Conservation (phyloP, 495 filamentous ascomycete genomes). For the Penicillium canariense region DNA sequence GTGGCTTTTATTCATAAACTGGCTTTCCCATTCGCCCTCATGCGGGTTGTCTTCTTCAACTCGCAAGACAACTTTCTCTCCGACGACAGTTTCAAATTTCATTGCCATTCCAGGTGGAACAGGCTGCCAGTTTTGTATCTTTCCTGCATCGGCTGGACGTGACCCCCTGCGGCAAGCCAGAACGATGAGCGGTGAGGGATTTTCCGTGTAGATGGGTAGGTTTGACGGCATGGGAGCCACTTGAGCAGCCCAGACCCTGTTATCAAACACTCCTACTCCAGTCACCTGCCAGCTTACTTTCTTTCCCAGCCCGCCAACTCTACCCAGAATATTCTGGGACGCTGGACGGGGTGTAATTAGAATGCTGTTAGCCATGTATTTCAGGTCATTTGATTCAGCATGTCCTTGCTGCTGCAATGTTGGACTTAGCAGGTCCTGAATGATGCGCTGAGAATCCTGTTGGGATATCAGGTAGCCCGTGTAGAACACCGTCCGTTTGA, state of each 20-base stretch:
- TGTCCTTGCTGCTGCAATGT: slow-evolving; percentile 40
- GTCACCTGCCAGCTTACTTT: slow-evolving; percentile 82
- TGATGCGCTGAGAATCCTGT: slow-evolving; percentile 65
- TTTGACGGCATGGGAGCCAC: slow-evolving; percentile 67
- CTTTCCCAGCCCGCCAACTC: slow-evolving; percentile 79
- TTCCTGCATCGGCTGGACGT: slow-evolving; percentile 74
- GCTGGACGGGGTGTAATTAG: slow-evolving; percentile 78
- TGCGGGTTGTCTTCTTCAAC: slow-evolving; percentile 65
- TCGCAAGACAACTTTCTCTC: slow-evolving; percentile 78
- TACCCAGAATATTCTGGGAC: slow-evolving; percentile 64
- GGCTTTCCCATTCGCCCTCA: slow-evolving; percentile 58
- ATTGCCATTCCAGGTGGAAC: slow-evolving; percentile 64
- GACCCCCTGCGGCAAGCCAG: slow-evolving; percentile 68
- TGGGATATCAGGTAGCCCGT: slow-evolving; percentile 86
- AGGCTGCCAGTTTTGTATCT: slow-evolving; percentile 82
- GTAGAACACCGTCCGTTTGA: slow-evolving; percentile 87
- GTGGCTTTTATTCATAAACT: slow-evolving; percentile 51
- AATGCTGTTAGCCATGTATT: slow-evolving; percentile 84
- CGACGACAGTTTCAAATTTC: slow-evolving; percentile 74
- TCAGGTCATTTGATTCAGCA: slow-evolving; percentile 62
- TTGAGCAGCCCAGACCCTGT: slow-evolving; percentile 82
- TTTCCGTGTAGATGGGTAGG: slow-evolving; percentile 69
- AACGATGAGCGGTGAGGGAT: slow-evolving; percentile 69
- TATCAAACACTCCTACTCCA: slow-evolving; percentile 68
- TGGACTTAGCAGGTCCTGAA: slow-evolving; percentile 63